Conservation (phyloP, 73 alveolate species). For the Paramecium sexaurelia region DNA sequence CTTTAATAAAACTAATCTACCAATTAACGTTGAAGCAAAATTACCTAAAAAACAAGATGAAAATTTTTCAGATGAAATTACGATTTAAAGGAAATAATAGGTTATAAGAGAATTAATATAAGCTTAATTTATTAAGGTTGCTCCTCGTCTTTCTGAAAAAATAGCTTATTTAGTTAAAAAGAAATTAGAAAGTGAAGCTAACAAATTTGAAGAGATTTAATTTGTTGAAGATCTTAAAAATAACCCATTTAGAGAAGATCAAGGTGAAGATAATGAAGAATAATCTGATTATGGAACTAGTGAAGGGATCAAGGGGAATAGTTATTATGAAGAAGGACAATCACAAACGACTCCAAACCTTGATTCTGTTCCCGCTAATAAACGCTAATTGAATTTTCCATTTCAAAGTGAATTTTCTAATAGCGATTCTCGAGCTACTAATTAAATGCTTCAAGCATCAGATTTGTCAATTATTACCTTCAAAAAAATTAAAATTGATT, state of each 20-base stretch:
- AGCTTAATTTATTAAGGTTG: neutral
- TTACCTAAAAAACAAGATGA: neutral
- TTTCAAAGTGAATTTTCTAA: neutral
- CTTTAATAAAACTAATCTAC: neutral
- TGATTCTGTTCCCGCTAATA: neutral
- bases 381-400: neutral
- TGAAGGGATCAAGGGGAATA: neutral
- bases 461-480: neutral
- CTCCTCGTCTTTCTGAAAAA: conserved; percentile 5
- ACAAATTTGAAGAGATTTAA: neutral
- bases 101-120: neutral
- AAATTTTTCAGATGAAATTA: neutral
- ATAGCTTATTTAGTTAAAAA: neutral
- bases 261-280: neutral
- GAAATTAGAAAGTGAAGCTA: neutral
- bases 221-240: neutral
- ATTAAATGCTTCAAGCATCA: neutral
- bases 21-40: neutral
- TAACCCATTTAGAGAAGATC: neutral
- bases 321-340: neutral
- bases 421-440: neutral
- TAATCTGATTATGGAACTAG: neutral
- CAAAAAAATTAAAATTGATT: neutral
- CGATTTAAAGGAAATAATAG: neutral
- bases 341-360: neutral